Percentiles rank a stretch among this genome's conserved stretches.
phyloP scores from a whole-genome alignment of 2,329 filamentous ascomycete species.

The Ambrosiella beaveri region DNA sequence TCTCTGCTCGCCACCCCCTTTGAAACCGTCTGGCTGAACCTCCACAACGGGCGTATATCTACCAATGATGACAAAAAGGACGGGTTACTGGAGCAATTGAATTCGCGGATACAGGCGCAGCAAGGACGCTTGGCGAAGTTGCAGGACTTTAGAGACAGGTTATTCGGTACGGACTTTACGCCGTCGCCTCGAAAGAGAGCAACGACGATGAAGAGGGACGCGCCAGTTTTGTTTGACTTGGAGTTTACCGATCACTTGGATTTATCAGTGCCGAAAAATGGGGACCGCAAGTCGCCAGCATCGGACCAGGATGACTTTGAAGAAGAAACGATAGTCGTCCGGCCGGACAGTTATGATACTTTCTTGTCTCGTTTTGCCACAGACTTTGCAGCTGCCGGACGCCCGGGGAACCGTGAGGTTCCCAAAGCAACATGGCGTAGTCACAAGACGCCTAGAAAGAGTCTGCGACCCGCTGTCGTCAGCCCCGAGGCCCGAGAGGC shows the following conservation, averaged over 20 bases:
- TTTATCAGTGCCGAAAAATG: constrained; percentile 6
- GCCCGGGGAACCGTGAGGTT: constrained; percentile 1
- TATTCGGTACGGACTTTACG: constrained; percentile 22
- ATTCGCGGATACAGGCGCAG: constrained; percentile 49
- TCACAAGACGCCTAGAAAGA: background rate
- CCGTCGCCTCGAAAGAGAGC: constrained; percentile 17
- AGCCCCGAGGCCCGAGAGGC: background rate
- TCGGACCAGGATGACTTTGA: no score
- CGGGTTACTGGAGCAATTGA: constrained; percentile 53
- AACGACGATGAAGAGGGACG: constrained; percentile 17
- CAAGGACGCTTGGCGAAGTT: constrained; percentile 52
- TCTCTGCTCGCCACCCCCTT: constrained; percentile 50
- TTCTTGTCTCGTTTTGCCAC: constrained; percentile 6
- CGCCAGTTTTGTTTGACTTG: constrained; percentile 27
- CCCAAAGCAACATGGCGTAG: background rate
- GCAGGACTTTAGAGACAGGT: constrained; percentile 44
- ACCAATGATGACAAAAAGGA: constrained; percentile 34
- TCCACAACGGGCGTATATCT: constrained; percentile 39
- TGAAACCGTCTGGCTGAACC: constrained; percentile 51
- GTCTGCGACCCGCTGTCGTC: background rate
- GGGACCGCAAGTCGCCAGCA: background rate
- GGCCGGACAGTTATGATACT: constrained; percentile 1
- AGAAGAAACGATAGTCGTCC: background rate
- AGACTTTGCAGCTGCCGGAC: background rate
- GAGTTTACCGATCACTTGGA: constrained; percentile 35